A percentile compares a stretch with the other conserved stretches of the same genome.
Evolutionary conservation across 805 yeast genomes (phyloP).

Genomic region (Priceomyces haplophilus): DNA sequence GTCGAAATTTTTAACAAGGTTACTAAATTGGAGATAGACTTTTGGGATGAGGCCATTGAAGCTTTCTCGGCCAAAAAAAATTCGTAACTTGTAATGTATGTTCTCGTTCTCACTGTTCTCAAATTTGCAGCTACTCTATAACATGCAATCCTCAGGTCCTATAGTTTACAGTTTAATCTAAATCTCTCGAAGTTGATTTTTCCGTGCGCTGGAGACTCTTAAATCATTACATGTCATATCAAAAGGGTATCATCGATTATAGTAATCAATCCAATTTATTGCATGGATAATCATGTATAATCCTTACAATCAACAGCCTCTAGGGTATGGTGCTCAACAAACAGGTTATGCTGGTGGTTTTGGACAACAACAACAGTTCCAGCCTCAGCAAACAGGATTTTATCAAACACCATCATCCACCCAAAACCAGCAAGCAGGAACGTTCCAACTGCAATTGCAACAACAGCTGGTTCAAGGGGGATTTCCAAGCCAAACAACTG

Average conservation of each 20-base stretch:
- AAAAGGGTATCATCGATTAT: constrained; percentile 1
- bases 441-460: constrained; percentile 17
- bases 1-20: constrained; percentile 59
- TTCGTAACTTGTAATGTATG: neutral
- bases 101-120: neutral
- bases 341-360: constrained; percentile 17
- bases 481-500: constrained; percentile 20
- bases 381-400: constrained; percentile 45
- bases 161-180: constrained; percentile 1
- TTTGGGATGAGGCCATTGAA: constrained; percentile 57
- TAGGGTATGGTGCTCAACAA: constrained; percentile 18
- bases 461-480: constrained; percentile 16
- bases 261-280: constrained; percentile 6
- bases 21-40: constrained; percentile 56
- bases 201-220: neutral
- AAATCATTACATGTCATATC: constrained; percentile 2
- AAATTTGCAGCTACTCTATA: no score
- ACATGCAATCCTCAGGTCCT: no score
- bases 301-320: constrained; percentile 37
- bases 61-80: neutral
- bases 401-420: constrained; percentile 19
- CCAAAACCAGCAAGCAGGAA: constrained; percentile 31
- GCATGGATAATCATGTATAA: constrained; percentile 30
- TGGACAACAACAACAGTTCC: constrained; percentile 29
- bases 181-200: constrained; percentile 1